Evolutionary conservation across 2,329 filamentous ascomycete species (phyloP), one percentile per base, ranked within the genome.

Genomic region (Pezicula radicicola): DNA sequence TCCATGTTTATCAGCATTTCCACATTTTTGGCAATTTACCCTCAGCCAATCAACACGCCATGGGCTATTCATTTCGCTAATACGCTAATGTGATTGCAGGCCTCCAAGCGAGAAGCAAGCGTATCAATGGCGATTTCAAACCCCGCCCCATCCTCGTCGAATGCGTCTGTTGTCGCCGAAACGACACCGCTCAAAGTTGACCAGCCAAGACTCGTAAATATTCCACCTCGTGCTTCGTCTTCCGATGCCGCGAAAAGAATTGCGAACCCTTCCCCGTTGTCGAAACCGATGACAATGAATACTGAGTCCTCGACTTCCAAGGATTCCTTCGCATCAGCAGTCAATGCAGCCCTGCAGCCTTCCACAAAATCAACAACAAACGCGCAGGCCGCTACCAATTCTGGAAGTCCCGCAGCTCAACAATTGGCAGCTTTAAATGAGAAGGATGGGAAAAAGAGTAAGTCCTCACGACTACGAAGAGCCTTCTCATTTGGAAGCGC

Each of bases 401-500:
- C 64, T 57, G 63, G 63, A 56, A 73, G 74, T 49, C 84, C 89
- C 44, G 93, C 93, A 18, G 87, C 89, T 13, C 87, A 91, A 68
- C 91, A 95, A 52, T 80, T 97, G 37, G 85, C 89, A 43, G 91
- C 92, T n/a, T 78, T 97, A 51, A 93, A 87, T 55, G 88, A 93
- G 60, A 93, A 89, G 66, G 89, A 90, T 49, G 76, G 76, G 27
- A 88, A 83, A 66, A 91, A 91, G 67, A 91, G 86, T 72, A 97
- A 97, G 72, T 89, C 88, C 2, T 92, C 89, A 16, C 81, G 92
- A 59, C 76, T 99, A 54, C 84, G 94, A 50, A 83, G 94, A 61
- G 94, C 94, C 0, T 96, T 99, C 64, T 99, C 94, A 0, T 99
- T 99, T 71, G 92, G 94, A 46, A 97, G 93, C 68, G 90, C 92